Base-by-base conservation (phyloP, 2,329 filamentous ascomycete genomes). In the Colletotrichum sp. region DNA sequence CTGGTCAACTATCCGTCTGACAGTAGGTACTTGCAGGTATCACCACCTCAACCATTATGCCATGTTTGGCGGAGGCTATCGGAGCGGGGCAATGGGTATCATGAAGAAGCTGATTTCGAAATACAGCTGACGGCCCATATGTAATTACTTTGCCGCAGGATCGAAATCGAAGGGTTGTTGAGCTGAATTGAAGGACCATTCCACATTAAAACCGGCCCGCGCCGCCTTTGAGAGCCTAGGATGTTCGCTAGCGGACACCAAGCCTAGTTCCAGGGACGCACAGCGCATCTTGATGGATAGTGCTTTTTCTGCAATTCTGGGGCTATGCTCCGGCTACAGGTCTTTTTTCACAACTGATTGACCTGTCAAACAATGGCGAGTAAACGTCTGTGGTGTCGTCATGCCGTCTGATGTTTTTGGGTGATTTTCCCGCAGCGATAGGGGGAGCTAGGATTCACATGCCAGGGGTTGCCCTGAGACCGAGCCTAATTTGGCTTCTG, bases 41-140 rank as follows among this genome's bases (percentile, higher is more conserved):
- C 96, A 98, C 83, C 94, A 98, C 81, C 85, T 98, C 28, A 98
- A 98, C 78, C 96, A 98, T 79, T 93, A 93, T 86, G 93, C 94
- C 2, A 88, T 98, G 62, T 98, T 98, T 83, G 95, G 95, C 0
- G 93, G 93, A 1, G 90, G 93, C 0, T 98, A 98, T 82, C 91
- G 91, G 52, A 88, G 89, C 55, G 93, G 95, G 6, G 95, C 96
- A 32, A 89, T 96, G 84, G 89, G 89, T 6, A 97, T 97, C 70
- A 97, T 98, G 94, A 91, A 89, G 82, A 91, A 87, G 78, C 86
- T 98, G 79, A 85, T 95, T 32, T 86, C 86, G 56, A 97, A 95
- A 81, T 98, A 98, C 83, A 92, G 89, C 26, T 78, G 75, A 78
- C 26, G 43, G 32, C 24, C 32, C 24, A 21, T 28, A 4, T 18